Evolutionary conservation across 2,329 filamentous ascomycete genomes (phyloP).

Genomic region (Pyrenophora teres): DNA sequence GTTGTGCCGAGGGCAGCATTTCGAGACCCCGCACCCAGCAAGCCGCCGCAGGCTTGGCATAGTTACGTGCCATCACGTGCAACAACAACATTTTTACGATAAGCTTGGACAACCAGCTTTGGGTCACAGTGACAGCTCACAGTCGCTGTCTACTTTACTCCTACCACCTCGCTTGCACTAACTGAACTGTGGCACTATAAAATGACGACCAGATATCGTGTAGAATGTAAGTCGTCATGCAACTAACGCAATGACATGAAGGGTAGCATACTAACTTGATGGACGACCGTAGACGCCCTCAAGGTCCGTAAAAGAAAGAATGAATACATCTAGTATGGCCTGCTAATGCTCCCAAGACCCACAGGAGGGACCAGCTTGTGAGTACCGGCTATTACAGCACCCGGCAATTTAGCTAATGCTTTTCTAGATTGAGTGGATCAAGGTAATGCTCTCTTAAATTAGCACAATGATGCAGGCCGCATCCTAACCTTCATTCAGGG

Average conservation of each 20-base stretch:
- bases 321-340: neutral
- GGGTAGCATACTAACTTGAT: conserved; percentile 21
- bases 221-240: conserved; percentile 31
- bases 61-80: too few species aligned
- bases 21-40: too few species aligned
- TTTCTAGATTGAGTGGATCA: conserved; percentile 83
- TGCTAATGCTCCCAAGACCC: conserved; percentile 64
- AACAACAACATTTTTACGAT: too few species aligned
- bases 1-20: too few species aligned
- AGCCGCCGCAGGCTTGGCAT: too few species aligned
- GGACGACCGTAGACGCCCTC: conserved; percentile 60
- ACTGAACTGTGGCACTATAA: conserved; percentile 12
- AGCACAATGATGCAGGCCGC: neutral
- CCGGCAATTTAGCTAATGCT: conserved; percentile 15
- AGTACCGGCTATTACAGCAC: conserved; percentile 49
- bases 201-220: conserved; percentile 51
- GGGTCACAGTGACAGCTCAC: conserved; percentile 25
- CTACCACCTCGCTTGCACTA: conserved; percentile 1
- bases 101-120: conserved; percentile 13
- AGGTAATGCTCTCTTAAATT: conserved; percentile 53
- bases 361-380: conserved; percentile 88
- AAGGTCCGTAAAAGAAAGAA: conserved; percentile 56
- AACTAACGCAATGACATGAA: neutral
- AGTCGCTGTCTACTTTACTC: conserved; percentile 12
- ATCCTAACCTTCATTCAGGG: conserved; percentile 25